These are phyloP conservation scores for Orbilia brochopaga DNA, from an alignment of 2,329 filamentous ascomycete species.

Conservation along the genomic window DNA sequence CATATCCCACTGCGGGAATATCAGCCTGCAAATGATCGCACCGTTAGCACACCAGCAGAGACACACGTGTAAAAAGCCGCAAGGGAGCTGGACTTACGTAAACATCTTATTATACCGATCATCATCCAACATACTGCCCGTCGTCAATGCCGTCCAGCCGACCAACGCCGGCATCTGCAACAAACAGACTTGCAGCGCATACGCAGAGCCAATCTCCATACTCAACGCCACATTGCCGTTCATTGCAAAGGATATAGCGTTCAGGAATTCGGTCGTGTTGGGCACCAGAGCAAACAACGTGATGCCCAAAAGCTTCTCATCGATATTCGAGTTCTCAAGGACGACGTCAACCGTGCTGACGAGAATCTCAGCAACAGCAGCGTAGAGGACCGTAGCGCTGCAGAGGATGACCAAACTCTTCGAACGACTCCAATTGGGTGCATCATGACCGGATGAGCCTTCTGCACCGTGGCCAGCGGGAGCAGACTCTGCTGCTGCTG, in stretches of 20 bases:
- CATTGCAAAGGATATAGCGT: slow-evolving; percentile 99
- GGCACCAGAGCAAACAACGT: slow-evolving; percentile 95
- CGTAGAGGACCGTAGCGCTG: slow-evolving; percentile 86
- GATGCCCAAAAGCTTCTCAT: slow-evolving; percentile 96
- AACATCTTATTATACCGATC: slow-evolving; percentile 71
- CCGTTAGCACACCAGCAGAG: slow-evolving; percentile 46
- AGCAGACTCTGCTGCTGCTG: slow-evolving; percentile 55
- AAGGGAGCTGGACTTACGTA: slow-evolving; percentile 46
- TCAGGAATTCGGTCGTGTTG: slow-evolving; percentile 98
- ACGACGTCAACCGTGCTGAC: slow-evolving; percentile 98
- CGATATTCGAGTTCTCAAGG: slow-evolving; percentile 83
- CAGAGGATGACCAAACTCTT: slow-evolving; percentile 92
- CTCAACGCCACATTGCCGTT: slow-evolving; percentile 98
- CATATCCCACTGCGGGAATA: slow-evolving; percentile 99
- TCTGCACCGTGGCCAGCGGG: slow-evolving; percentile 45
- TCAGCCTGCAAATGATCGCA: slow-evolving; percentile 65
- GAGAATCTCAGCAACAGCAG: slow-evolving; percentile 94
- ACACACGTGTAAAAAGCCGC: not conserved
- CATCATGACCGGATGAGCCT: slow-evolving; percentile 71
- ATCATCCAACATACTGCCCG: slow-evolving; percentile 63
- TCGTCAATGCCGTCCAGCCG: slow-evolving; percentile 81
- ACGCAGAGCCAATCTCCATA: slow-evolving; percentile 98
- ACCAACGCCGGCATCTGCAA: slow-evolving; percentile 93
- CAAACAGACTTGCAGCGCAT: slow-evolving; percentile 93
- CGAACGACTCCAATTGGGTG: slow-evolving; percentile 93